phyloP scores from a whole-genome alignment of 192 early-diverging fungal genomes.

The Cetraspora pellucida region DNA sequence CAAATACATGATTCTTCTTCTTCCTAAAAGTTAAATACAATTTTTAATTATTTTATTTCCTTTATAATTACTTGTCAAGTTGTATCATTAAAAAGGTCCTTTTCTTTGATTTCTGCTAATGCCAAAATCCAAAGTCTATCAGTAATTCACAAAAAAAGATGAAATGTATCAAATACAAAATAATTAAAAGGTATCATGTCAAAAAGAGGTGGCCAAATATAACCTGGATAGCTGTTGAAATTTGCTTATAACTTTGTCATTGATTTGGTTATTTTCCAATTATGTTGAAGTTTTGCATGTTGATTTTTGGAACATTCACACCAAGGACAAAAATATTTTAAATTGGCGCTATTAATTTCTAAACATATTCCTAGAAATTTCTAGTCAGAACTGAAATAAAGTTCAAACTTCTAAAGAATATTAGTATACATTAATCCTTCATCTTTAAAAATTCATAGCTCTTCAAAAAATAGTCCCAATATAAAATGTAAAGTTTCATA shows the following conservation, averaged over 20 bases:
- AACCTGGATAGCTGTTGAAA: background rate
- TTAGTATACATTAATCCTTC: background rate
- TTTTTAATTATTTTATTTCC: no score
- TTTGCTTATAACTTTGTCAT: background rate
- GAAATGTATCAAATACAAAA: background rate
- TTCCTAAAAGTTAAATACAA: no score
- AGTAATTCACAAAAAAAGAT: background rate
- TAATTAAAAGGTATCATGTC: background rate
- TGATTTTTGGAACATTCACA: background rate
- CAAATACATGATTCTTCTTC: no score
- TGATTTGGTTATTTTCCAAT: background rate
- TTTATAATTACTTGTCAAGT: no score
- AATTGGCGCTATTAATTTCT: background rate
- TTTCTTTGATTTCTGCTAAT: background rate
- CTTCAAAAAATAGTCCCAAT: background rate
- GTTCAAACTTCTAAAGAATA: background rate
- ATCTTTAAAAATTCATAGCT: background rate
- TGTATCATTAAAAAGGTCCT: background rate
- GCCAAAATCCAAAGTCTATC: background rate
- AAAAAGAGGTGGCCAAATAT: background rate
- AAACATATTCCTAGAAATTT: background rate
- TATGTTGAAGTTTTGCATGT: background rate
- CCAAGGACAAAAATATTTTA: slow-evolving; percentile 6
- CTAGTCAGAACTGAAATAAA: background rate
- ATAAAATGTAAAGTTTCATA: background rate